phyloP scores from a whole-genome alignment of 192 early-diverging fungal species.

The Gigaspora rosea region DNA sequence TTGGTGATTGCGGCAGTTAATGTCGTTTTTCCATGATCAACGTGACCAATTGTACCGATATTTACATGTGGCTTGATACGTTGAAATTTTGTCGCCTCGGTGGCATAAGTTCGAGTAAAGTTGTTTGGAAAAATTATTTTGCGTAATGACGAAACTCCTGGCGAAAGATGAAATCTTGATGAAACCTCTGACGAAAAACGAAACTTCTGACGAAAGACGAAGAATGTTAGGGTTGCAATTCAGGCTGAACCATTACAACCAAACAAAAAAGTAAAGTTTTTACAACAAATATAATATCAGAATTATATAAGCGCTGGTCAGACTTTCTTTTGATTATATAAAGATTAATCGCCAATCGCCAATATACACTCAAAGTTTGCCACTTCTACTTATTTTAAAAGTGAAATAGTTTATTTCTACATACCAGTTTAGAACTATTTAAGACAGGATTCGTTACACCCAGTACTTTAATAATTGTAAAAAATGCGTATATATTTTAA shows the following conservation, averaged over 20 bases:
- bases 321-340: neutral
- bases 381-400: too few relatives aligned
- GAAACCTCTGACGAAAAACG: neutral
- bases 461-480: too few relatives aligned
- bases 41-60: constrained; percentile 98
- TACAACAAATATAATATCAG: constrained; percentile 7
- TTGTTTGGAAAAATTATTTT: neutral
- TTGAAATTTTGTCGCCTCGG: constrained; percentile 67
- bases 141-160: neutral
- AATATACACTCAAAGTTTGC: neutral
- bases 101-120: constrained; percentile 7
- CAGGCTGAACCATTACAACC: constrained; percentile 1
- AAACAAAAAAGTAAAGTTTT: neutral
- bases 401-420: too few relatives aligned
- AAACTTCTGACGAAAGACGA: neutral
- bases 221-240: neutral
- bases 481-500: too few relatives aligned
- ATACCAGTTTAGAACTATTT: too few relatives aligned
- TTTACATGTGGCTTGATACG: constrained; percentile 97
- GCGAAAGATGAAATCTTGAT: neutral
- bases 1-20: constrained; percentile 99
- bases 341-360: neutral
- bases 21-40: constrained; percentile 99
- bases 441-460: too few relatives aligned
- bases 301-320: neutral